Percentiles rank a stretch among this genome's conserved stretches.
These are phyloP conservation scores for Stellera chamaejasme DNA, from an alignment of 345 rosid genomes.

Conservation along the genomic window DNA sequence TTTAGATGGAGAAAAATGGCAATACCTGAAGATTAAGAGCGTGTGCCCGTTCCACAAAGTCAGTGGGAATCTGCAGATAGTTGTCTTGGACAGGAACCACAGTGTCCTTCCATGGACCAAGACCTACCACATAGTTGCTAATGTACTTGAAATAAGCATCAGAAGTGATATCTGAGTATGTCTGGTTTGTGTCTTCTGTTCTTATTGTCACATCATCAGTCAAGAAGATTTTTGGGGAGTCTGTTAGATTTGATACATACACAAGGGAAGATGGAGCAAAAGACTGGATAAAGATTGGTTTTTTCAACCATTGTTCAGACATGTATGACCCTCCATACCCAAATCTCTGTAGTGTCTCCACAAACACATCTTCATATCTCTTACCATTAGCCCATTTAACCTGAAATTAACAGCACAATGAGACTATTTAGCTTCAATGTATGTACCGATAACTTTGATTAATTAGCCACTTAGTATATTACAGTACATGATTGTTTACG, in stretches of 20 bases:
- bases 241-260: slow-evolving; percentile 44
- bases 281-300: slow-evolving; percentile 78
- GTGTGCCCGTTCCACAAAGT: slow-evolving; percentile 41
- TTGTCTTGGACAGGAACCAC: slow-evolving; percentile 24
- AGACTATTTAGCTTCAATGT: no score
- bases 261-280: slow-evolving; percentile 79
- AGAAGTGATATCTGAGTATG: slow-evolving; percentile 36
- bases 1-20: background rate
- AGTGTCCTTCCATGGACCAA: slow-evolving; percentile 44
- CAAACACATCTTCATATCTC: slow-evolving; percentile 56
- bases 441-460: no score
- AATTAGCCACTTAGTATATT: slow-evolving; percentile 6
- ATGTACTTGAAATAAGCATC: slow-evolving; percentile 27
- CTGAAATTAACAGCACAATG: no score
- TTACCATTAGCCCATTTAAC: slow-evolving; percentile 48
- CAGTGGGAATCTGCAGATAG: slow-evolving; percentile 26
- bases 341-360: slow-evolving; percentile 56
- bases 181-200: slow-evolving; percentile 81
- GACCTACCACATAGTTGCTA: slow-evolving; percentile 35
- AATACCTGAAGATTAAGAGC: slow-evolving; percentile 28
- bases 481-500: slow-evolving; percentile 59
- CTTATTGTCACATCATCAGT: slow-evolving; percentile 52
- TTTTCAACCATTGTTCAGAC: slow-evolving; percentile 67
- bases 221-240: slow-evolving; percentile 68
- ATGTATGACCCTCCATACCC: slow-evolving; percentile 64